Base-by-base conservation (phyloP, 106 monocot species). In the Gastrodia elata region DNA sequence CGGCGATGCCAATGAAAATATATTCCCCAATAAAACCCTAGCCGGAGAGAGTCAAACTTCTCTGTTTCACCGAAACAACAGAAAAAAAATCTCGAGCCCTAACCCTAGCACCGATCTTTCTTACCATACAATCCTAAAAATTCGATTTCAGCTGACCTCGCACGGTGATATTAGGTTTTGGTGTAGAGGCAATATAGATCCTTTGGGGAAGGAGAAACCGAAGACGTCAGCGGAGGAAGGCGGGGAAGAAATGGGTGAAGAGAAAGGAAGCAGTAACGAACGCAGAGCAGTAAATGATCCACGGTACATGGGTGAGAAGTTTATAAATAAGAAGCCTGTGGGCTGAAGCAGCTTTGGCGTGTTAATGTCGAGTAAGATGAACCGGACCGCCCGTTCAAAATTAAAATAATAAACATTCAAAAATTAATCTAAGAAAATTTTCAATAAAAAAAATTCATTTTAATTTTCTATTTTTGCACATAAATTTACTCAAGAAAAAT, bases 51-150 rank as follows among this genome's bases (percentile, higher is more conserved):
- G 52, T 52, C 61, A 61, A 13, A 30, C 14, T n/a, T 52, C 52
- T 52, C 52, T 52, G 52, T 4, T 61, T 61, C 61, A 61, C 26
- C 5, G 5, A 3, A 27, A 11, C 28, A 11, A 61, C 57, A 57
- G 26, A 57, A 25, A 22, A 57, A 25, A 57, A 14, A 57, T 57
- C 57, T 26, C 26, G 57, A 57, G 57, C 18, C 57, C 57, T 26
- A 57, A 57, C 57, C 61, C 61, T 61, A 61, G 30, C 61, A 61
- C 8, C 26, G 61, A 61, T 61, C 30, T 0, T 61, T 27, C 61
- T 61, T 32, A 13, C 61, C 30, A 32, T 28, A 32, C 30, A 61
- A 61, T 61, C 61, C 61, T 11, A 4, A 2, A 24, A 30, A 28
- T 30, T 30, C 30, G 22, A 61, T 26, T 61, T 61, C 28, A 13